Evolutionary conservation across 345 rosid species (phyloP).

Genomic region (Noccaea caerulescens): DNA sequence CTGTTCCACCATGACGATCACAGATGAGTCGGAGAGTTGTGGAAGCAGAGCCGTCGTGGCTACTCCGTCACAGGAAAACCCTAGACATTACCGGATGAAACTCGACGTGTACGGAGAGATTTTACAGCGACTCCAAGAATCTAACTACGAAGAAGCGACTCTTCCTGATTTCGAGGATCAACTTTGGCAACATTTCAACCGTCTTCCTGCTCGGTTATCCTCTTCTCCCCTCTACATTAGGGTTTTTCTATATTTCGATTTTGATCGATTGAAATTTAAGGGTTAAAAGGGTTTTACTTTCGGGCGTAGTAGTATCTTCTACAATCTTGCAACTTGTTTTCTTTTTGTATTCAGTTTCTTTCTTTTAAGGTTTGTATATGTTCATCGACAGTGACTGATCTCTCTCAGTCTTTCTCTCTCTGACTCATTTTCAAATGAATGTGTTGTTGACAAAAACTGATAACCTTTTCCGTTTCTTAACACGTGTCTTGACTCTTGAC

Average conservation of each 20-base stretch:
- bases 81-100: constrained; percentile 77
- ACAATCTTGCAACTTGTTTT: constrained; percentile 9
- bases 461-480: constrained; percentile 3
- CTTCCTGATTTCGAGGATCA: constrained; percentile 84
- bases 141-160: constrained; percentile 66
- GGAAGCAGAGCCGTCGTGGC: constrained; percentile 72
- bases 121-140: constrained; percentile 70
- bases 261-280: constrained; percentile 8
- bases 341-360: neutral
- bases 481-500: constrained; percentile 26
- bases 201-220: constrained; percentile 81
- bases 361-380: constrained; percentile 16
- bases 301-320: neutral
- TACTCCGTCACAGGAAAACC: constrained; percentile 59
- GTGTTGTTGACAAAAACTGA: neutral
- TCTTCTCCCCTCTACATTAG: neutral
- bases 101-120: constrained; percentile 88
- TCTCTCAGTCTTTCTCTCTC: constrained; percentile 7
- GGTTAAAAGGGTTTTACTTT: neutral
- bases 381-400: constrained; percentile 32
- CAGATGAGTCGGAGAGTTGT: constrained; percentile 87
- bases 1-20: constrained; percentile 61
- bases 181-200: constrained; percentile 91
- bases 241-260: neutral
- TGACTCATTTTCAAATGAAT: neutral